Evolutionary conservation across 1,284 basidiomycete genomes (phyloP).

Genomic region (Tremellales sp.): DNA sequence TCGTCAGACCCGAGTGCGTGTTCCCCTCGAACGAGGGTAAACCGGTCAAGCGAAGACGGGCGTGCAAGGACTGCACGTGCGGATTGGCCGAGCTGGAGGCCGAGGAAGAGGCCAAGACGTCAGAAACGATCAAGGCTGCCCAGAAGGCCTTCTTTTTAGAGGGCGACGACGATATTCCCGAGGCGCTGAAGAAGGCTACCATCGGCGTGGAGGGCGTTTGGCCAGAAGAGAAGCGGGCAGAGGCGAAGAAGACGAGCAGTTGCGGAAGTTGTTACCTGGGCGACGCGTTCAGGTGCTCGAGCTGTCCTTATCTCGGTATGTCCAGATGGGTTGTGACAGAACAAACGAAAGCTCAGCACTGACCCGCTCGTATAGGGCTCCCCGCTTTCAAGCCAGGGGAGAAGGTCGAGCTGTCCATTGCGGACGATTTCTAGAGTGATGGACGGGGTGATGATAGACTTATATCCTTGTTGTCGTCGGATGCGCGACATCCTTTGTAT

Average conservation of each 20-base stretch:
- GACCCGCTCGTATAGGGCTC: slow-evolving; percentile 56
- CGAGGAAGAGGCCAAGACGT: slow-evolving; percentile 60
- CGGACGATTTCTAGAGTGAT: slow-evolving; percentile 82
- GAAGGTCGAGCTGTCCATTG: slow-evolving; percentile 77
- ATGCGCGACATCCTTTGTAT: no score
- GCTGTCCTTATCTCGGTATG: slow-evolving; percentile 92
- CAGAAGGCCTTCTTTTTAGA: slow-evolving; percentile 45
- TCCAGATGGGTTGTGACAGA: slow-evolving; percentile 19
- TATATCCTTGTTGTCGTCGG: no score
- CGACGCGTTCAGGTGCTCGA: slow-evolving; percentile 92
- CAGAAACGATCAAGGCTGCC: slow-evolving; percentile 33
- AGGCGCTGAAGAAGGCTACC: slow-evolving; percentile 34
- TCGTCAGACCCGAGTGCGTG: slow-evolving; percentile 49
- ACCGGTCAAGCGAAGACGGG: slow-evolving; percentile 53
- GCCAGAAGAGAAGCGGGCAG: slow-evolving; percentile 59
- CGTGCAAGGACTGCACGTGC: slow-evolving; percentile 92
- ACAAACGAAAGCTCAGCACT: slow-evolving; percentile 5
- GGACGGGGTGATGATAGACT: no score
- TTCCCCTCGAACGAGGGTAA: slow-evolving; percentile 42
- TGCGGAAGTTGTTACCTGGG: slow-evolving; percentile 98
- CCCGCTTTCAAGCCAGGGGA: slow-evolving; percentile 98
- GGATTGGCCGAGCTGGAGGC: slow-evolving; percentile 87
- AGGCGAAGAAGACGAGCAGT: slow-evolving; percentile 71
- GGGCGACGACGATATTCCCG: slow-evolving; percentile 48
- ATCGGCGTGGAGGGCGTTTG: slow-evolving; percentile 44